Conservation (phyloP, 2,329 filamentous ascomycete genomes). For the Nothopassalora personata region DNA sequence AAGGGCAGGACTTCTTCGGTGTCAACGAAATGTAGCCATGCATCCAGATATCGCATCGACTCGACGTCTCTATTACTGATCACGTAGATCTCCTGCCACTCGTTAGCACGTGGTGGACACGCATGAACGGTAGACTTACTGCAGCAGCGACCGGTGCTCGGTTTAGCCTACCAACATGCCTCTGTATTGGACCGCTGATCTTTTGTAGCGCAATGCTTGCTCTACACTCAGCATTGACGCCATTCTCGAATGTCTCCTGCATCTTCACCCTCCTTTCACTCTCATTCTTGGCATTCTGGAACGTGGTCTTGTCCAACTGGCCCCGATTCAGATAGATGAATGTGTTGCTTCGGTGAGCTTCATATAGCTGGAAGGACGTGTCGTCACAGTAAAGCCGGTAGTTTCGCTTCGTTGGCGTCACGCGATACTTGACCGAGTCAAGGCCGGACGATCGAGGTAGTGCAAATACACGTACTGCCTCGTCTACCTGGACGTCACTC, state of each 20-base stretch:
- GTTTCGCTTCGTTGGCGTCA: neutral
- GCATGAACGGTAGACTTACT: neutral
- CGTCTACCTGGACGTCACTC: neutral
- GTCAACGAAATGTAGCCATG: conserved; percentile 3
- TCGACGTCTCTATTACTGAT: conserved; percentile 8
- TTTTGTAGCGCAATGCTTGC: conserved; percentile 3
- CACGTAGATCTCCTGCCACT: conserved; percentile 2
- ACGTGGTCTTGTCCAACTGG: neutral
- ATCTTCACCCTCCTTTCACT: neutral
- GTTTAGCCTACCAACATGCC: conserved; percentile 4
- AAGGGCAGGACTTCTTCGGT: neutral
- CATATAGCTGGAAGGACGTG: conserved; percentile 1
- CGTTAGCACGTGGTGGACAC: neutral
- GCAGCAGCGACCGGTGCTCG: conserved; percentile 1
- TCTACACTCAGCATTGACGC: conserved; percentile 1
- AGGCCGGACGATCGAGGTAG: neutral
- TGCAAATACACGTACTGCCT: conserved; percentile 4
- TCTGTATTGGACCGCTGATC: conserved; percentile 1
- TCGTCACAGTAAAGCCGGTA: conserved; percentile 4
- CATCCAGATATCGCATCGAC: conserved; percentile 5
- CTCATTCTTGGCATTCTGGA: neutral
- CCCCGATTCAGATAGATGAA: conserved; percentile 2
- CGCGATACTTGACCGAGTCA: neutral
- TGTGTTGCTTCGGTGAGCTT: conserved; percentile 1
- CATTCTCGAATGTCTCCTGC: neutral